phyloP scores from a whole-genome alignment of 2,329 filamentous ascomycete genomes.

The Intubia oerlemansii region DNA sequence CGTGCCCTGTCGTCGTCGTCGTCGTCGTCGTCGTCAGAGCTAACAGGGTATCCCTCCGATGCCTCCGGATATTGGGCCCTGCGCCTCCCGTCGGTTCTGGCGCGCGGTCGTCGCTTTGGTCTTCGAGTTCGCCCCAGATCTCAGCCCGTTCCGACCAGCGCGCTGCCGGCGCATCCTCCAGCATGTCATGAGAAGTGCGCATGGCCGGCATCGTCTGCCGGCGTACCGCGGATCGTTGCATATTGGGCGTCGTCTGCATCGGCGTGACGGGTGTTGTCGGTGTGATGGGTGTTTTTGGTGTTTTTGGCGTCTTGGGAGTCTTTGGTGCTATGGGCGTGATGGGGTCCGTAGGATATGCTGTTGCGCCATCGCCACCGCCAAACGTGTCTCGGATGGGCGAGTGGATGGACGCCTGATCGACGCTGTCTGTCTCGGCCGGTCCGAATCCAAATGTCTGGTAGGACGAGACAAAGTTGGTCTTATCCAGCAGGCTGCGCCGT shows the following conservation, averaged over 20 bases:
- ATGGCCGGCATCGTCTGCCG: too few relatives aligned
- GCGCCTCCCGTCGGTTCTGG: not conserved
- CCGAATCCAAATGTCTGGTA: conserved; percentile 26
- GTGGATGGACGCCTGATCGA: too few relatives aligned
- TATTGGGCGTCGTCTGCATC: conserved; percentile 2
- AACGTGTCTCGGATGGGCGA: too few relatives aligned
- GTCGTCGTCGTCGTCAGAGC: conserved; percentile 15
- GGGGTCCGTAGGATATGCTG: too few relatives aligned
- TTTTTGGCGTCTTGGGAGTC: not conserved
- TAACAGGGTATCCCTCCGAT: conserved; percentile 28
- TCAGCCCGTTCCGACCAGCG: conserved; percentile 49
- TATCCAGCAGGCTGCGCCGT: conserved; percentile 5
- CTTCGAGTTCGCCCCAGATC: conserved; percentile 77
- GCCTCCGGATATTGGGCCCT: conserved; percentile 15
- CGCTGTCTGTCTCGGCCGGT: too few relatives aligned
- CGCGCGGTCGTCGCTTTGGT: conserved; percentile 33
- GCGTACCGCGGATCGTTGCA: too few relatives aligned
- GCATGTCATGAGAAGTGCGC: too few relatives aligned
- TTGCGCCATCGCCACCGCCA: too few relatives aligned
- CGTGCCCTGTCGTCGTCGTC: not conserved
- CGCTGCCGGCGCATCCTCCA: too few relatives aligned
- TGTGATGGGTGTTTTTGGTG: conserved; percentile 10
- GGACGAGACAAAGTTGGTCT: conserved; percentile 10
- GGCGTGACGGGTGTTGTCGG: conserved; percentile 9
- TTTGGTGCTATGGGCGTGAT: too few relatives aligned